Conservation (phyloP, 106 monocot species). For the Dendrobium huoshanense region DNA sequence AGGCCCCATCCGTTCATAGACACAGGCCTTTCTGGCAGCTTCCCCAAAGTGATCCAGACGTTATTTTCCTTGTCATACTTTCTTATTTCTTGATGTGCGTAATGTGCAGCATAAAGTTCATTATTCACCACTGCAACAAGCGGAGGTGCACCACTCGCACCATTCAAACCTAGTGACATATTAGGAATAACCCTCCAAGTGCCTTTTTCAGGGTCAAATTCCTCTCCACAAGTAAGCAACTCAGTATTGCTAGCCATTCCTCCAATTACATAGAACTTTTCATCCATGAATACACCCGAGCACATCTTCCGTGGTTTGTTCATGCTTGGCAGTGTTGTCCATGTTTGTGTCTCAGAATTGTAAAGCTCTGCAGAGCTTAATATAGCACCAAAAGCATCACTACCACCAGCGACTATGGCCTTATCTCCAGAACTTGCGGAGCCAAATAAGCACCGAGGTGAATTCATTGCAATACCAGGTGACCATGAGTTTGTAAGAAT, state of each 20-base stretch:
- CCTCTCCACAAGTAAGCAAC: slow-evolving; percentile 65
- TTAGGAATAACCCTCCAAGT: slow-evolving; percentile 58
- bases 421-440: slow-evolving; percentile 65
- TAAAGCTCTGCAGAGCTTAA: slow-evolving; percentile 74
- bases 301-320: slow-evolving; percentile 73
- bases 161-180: slow-evolving; percentile 66
- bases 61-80: slow-evolving; percentile 65
- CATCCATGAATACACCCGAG: slow-evolving; percentile 81
- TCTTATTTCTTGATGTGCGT: slow-evolving; percentile 46
- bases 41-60: slow-evolving; percentile 57
- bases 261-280: slow-evolving; percentile 79
- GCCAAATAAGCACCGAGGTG: slow-evolving; percentile 70
- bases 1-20: slow-evolving; percentile 84
- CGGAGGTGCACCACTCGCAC: slow-evolving; percentile 60
- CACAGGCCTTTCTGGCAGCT: slow-evolving; percentile 59
- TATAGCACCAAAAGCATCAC: slow-evolving; percentile 32
- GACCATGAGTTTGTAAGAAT: slow-evolving; percentile 75
- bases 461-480: slow-evolving; percentile 48
- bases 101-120: slow-evolving; percentile 74
- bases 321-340: slow-evolving; percentile 65
- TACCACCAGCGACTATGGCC: slow-evolving; percentile 68
- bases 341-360: slow-evolving; percentile 56
- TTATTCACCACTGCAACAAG: slow-evolving; percentile 84
- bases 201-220: slow-evolving; percentile 58
- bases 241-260: slow-evolving; percentile 43